phyloP scores from a whole-genome alignment of 108 stramenopile genomes.

The Fragilariopsis cylindrus region DNA sequence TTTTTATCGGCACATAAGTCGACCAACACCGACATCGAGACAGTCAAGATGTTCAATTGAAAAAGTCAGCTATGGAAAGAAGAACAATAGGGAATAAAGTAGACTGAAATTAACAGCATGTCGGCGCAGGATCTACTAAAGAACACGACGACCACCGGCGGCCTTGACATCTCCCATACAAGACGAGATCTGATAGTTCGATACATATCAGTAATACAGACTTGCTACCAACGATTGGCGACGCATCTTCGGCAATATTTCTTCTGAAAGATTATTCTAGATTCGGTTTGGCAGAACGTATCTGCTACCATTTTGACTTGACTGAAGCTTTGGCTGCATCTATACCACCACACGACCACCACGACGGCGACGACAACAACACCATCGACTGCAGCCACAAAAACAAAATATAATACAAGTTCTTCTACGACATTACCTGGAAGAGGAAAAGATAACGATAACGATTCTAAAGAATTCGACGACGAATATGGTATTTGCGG shows the following conservation, averaged over 20 bases:
- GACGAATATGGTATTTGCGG: conserved; percentile 43
- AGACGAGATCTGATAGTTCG: neutral
- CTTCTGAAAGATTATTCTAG: conserved; percentile 63
- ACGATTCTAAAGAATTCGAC: neutral
- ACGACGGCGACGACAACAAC: conserved; percentile 7
- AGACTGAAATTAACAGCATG: no score
- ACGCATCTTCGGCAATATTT: conserved; percentile 54
- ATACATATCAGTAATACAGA: neutral
- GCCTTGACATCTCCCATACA: no score
- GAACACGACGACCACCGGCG: no score
- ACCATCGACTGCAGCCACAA: neutral
- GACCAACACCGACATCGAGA: no score
- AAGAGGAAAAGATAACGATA: neutral
- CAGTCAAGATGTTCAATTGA: no score
- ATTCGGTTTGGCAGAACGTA: conserved; percentile 77
- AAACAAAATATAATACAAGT: neutral
- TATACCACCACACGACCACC: neutral
- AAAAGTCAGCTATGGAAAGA: no score
- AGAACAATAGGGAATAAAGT: no score
- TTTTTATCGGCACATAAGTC: no score
- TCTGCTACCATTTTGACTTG: conserved; percentile 83
- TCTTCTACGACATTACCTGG: neutral
- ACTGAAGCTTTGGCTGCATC: conserved; percentile 47
- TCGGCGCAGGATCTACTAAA: no score
- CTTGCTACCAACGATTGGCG: conserved; percentile 26